Conservation (phyloP, 2,329 filamentous ascomycete genomes). For the Lachnellula occidentalis region DNA sequence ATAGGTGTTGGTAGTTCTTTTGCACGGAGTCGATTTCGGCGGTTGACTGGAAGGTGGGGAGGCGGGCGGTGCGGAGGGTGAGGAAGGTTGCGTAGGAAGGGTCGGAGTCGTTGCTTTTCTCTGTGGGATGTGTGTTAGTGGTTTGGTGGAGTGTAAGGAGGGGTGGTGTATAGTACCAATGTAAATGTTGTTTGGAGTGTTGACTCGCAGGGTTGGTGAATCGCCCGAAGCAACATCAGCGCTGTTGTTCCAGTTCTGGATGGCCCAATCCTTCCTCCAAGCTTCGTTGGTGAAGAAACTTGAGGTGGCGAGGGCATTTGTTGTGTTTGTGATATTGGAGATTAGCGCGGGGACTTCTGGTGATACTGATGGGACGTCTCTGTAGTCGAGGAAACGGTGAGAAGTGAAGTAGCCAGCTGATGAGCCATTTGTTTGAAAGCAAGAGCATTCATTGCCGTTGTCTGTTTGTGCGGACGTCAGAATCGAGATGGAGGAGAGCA, state of each 20-base stretch:
- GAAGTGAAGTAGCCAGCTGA: slow-evolving; percentile 26
- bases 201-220: slow-evolving; percentile 24
- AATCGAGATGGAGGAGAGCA: slow-evolving; percentile 15
- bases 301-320: slow-evolving; percentile 16
- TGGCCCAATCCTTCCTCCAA: slow-evolving; percentile 26
- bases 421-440: slow-evolving; percentile 25
- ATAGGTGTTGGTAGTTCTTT: slow-evolving; percentile 26
- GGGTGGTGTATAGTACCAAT: slow-evolving; percentile 18
- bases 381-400: slow-evolving; percentile 28
- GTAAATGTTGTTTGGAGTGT: slow-evolving; percentile 28
- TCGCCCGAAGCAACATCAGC: slow-evolving; percentile 13
- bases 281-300: slow-evolving; percentile 19
- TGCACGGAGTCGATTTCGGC: slow-evolving; percentile 27
- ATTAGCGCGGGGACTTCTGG: slow-evolving; percentile 13
- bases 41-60: slow-evolving; percentile 24
- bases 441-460: slow-evolving; percentile 24
- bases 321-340: slow-evolving; percentile 12
- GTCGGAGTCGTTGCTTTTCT: slow-evolving; percentile 16
- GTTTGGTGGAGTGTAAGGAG: background rate
- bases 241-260: slow-evolving; percentile 28
- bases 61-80: slow-evolving; percentile 27
- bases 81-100: slow-evolving; percentile 25
- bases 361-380: slow-evolving; percentile 15
- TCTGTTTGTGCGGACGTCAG: slow-evolving; percentile 20
- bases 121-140: slow-evolving; percentile 3